A percentile compares a stretch with the other conserved stretches of the same genome.
These are phyloP conservation scores for Pneumocystis sp. DNA, from an alignment of 1,139 yeast species.

Conservation along the genomic window DNA sequence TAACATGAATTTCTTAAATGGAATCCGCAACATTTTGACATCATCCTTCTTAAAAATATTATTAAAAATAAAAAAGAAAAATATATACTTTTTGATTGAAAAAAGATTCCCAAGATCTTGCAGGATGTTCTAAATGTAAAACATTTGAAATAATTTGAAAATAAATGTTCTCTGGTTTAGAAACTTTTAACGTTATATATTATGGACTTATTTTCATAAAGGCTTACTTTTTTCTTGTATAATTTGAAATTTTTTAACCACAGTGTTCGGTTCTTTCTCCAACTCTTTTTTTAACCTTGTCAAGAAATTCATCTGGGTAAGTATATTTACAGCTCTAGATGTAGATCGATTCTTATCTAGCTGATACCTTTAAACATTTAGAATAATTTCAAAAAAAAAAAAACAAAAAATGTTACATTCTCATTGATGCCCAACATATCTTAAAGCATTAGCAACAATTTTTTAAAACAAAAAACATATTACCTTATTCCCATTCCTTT, in stretches of 20 bases:
- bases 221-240: constrained; percentile 32
- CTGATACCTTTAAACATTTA: constrained; percentile 30
- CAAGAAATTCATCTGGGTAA: constrained; percentile 47
- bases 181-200: constrained; percentile 23
- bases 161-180: constrained; percentile 47
- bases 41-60: constrained; percentile 1
- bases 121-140: constrained; percentile 35
- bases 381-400: not conserved
- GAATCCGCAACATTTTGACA: constrained; percentile 8
- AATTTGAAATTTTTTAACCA: constrained; percentile 40
- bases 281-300: constrained; percentile 37
- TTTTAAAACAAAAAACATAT: constrained; percentile 36
- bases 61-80: not conserved
- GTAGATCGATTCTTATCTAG: constrained; percentile 38
- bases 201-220: not conserved
- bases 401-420: not conserved
- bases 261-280: constrained; percentile 31
- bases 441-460: not conserved
- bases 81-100: constrained; percentile 1
- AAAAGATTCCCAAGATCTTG: constrained; percentile 42
- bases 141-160: constrained; percentile 61
- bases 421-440: not conserved
- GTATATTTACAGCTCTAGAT: constrained; percentile 50
- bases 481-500: constrained; percentile 66
- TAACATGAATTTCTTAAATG: constrained; percentile 32